Conservation (phyloP, 495 filamentous ascomycete genomes). For the Penicillium antarcticum region DNA sequence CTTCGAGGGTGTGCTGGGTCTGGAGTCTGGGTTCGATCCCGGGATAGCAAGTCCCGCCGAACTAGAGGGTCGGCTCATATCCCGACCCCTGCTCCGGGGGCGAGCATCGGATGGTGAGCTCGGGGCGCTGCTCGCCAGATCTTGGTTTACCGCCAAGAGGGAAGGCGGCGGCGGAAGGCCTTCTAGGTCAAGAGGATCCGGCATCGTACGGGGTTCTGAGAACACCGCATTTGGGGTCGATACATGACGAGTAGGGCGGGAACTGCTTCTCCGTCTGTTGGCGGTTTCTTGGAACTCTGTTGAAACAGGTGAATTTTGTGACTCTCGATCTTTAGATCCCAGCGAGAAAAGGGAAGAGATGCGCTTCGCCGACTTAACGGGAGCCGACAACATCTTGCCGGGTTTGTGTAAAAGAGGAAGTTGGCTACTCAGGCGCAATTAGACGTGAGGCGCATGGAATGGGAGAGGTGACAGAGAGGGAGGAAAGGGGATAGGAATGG, state of each 20-base stretch:
- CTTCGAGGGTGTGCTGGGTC: constrained; percentile 41
- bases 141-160: constrained; percentile 40
- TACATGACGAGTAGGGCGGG: constrained; percentile 36
- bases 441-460: constrained; percentile 19
- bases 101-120: constrained; percentile 31
- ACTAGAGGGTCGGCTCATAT: constrained; percentile 35
- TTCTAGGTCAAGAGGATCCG: constrained; percentile 32
- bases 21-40: constrained; percentile 33
- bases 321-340: constrained; percentile 35
- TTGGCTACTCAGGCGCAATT: constrained; percentile 3
- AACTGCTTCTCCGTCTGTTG: constrained; percentile 28
- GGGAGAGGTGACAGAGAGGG: constrained; percentile 9
- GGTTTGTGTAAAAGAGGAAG: constrained; percentile 3
- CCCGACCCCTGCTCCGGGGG: constrained; percentile 41
- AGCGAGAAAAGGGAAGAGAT: constrained; percentile 48
- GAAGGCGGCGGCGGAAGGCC: constrained; percentile 42
- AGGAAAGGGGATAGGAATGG: constrained; percentile 32
- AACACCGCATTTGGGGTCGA: constrained; percentile 31
- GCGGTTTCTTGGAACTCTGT: constrained; percentile 18
- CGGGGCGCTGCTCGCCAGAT: constrained; percentile 34
- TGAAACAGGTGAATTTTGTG: constrained; percentile 11
- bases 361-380: constrained; percentile 48
- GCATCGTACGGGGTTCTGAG: constrained; percentile 28
- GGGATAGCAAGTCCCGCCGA: constrained; percentile 37
- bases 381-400: constrained; percentile 44